Evolutionary conservation across 208 protist species (phyloP), one percentile per base, ranked within the genome.

Genomic region (Trichomonas tenax): DNA sequence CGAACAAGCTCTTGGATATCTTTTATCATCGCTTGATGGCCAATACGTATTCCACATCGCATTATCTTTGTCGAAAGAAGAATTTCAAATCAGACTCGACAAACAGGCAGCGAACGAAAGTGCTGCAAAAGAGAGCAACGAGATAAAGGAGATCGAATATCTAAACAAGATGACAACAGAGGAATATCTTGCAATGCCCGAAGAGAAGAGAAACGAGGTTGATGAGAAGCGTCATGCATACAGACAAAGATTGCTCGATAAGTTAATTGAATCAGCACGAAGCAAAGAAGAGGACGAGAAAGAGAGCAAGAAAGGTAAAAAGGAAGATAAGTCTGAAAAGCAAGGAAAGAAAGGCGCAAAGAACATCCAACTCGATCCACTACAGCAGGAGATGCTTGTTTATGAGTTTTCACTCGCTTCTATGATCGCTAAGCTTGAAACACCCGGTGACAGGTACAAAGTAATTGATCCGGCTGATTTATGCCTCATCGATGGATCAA

Each of bases 21-120:
- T 93, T 10, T 58, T 93, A 4, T 9, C 6, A 14, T 93, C 86
- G 8, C 26, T 93, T 0, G 86, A 93, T 58, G 86, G 86, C 0
- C 86, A 93, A n/a, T 93, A 93, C 38, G 44, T 93, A 11, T 93
- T 93, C n/a, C 86, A 93, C 45, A 40, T 93, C 34, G 45, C 86
- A 38, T 36, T 93, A 15, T 21, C 11, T 15, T 4, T 51, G 4
- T 51, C 15, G 8, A 93, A 51, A 23, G 86, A 51, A 58, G 17
- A 40, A 44, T 17, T 38, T 0, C 44, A 38, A 58, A 0, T 34
- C 11, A 51, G 26, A 34, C 40, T 93, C 6, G 44, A 51, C 0
- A 93, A 38, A 48, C 11, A 51, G 44, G 31, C 2, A 48, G 31
- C 1, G 26, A 58, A 93, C 11, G 44, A 93, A 9, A 48, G n/a